Percentiles rank a stretch among this genome's conserved stretches.
Conservation (phyloP, 805 yeast genomes). For the Zygosaccharomyces lentus region DNA sequence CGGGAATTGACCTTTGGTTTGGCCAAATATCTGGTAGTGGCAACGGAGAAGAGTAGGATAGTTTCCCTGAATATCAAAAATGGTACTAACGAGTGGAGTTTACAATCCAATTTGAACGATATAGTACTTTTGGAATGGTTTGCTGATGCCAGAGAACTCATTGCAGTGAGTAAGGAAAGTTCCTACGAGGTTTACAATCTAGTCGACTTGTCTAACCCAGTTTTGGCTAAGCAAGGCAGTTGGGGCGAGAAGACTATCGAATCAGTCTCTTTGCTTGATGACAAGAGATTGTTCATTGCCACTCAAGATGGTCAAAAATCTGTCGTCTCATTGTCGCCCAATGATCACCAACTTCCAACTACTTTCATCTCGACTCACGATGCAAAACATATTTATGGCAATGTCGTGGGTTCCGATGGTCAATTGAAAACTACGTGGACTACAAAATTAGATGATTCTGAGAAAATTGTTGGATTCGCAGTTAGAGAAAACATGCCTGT, state of each 20-base stretch:
- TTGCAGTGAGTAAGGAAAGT: conserved; percentile 33
- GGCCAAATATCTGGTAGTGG: conserved; percentile 40
- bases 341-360: conserved; percentile 6
- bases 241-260: not conserved
- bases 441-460: conserved; percentile 30
- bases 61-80: conserved; percentile 42
- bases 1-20: conserved; percentile 43
- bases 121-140: conserved; percentile 25
- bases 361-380: conserved; percentile 24
- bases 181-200: conserved; percentile 18
- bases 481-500: conserved; percentile 40
- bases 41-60: conserved; percentile 40
- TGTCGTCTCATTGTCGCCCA: conserved; percentile 10
- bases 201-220: conserved; percentile 5
- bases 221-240: not conserved
- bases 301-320: conserved; percentile 13
- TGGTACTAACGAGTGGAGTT: conserved; percentile 41
- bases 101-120: conserved; percentile 23
- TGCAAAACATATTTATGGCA: conserved; percentile 22
- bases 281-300: conserved; percentile 17
- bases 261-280: conserved; percentile 4
- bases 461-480: conserved; percentile 40
- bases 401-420: conserved; percentile 22
- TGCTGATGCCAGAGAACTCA: conserved; percentile 16
- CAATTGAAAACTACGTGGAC: conserved; percentile 38